phyloP scores from a whole-genome alignment of 768 basidiomycete genomes.

The Suillus cothurnatus region DNA sequence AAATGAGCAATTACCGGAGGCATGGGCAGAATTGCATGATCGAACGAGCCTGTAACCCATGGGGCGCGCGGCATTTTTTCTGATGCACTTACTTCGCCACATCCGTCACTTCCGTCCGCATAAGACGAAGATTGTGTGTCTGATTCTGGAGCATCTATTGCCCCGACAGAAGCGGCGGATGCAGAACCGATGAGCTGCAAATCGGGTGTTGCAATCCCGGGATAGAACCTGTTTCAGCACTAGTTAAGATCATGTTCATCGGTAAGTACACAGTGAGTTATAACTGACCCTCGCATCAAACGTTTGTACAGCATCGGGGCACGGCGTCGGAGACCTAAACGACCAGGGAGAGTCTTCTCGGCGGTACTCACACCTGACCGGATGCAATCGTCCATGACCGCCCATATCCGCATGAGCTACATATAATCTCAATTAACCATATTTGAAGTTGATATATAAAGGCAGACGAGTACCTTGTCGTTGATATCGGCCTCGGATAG shows the following conservation, averaged over 20 bases:
- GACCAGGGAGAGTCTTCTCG: slow-evolving; percentile 84
- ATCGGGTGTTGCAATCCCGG: slow-evolving; percentile 42
- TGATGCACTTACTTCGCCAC: slow-evolving; percentile 9
- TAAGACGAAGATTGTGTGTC: background rate
- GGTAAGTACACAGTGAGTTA: background rate
- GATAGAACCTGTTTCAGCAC: slow-evolving; percentile 47
- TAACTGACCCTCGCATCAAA: slow-evolving; percentile 80
- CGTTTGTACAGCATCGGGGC: slow-evolving; percentile 90
- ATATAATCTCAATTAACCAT: background rate
- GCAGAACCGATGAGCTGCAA: slow-evolving; percentile 39
- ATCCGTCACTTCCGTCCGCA: slow-evolving; percentile 7
- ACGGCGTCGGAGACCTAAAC: slow-evolving; percentile 73
- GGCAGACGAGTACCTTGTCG: slow-evolving; percentile 51
- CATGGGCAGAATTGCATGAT: slow-evolving; percentile 80
- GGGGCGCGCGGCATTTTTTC: slow-evolving; percentile 28
- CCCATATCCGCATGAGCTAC: slow-evolving; percentile 78
- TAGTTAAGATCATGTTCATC: slow-evolving; percentile 16
- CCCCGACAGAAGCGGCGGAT: slow-evolving; percentile 19
- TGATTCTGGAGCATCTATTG: slow-evolving; percentile 27
- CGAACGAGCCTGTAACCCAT: slow-evolving; percentile 71
- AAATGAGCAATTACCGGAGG: slow-evolving; percentile 62
- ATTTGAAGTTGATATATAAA: slow-evolving; percentile 7
- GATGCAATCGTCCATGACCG: slow-evolving; percentile 93
- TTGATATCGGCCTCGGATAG: slow-evolving; percentile 75
- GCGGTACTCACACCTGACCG: slow-evolving; percentile 79